Evolutionary conservation across 805 yeast species (phyloP).

Genomic region (Clavispora phyllophila): DNA sequence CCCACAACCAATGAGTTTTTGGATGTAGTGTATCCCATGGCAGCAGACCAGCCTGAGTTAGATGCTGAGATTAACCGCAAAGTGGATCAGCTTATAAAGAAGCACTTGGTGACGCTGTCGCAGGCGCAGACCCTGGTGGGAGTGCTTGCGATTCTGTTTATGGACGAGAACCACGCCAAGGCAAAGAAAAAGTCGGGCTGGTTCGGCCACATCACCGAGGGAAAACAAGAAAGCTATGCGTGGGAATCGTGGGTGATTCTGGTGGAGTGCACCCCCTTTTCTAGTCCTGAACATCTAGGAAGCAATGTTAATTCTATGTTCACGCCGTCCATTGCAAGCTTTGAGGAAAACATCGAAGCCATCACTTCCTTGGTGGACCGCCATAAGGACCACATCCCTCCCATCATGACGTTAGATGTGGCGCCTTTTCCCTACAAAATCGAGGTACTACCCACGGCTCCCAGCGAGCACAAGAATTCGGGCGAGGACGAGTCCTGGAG

Average conservation of each 20-base stretch:
- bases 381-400: conserved; percentile 67
- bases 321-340: conserved; percentile 30
- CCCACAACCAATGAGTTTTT: conserved; percentile 54
- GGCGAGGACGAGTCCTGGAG: conserved; percentile 38
- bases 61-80: conserved; percentile 39
- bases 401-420: conserved; percentile 59
- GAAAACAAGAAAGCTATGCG: conserved; percentile 34
- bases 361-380: conserved; percentile 51
- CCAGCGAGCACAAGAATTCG: not conserved
- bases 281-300: conserved; percentile 6
- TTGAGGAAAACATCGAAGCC: conserved; percentile 36
- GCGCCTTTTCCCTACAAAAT: conserved; percentile 56
- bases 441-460: conserved; percentile 16
- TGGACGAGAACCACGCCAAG: conserved; percentile 33
- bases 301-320: conserved; percentile 20
- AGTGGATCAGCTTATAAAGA: conserved; percentile 27
- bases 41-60: conserved; percentile 42
- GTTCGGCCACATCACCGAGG: conserved; percentile 39
- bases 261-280: conserved; percentile 39
- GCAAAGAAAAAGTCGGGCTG: conserved; percentile 46
- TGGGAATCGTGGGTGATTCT: conserved; percentile 74
- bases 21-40: conserved; percentile 56
- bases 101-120: conserved; percentile 17
- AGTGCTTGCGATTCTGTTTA: conserved; percentile 34
- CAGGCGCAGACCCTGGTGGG: conserved; percentile 21